These are phyloP conservation scores for Clavispora carvajalis DNA, from an alignment of 805 yeast species.

Conservation along the genomic window DNA sequence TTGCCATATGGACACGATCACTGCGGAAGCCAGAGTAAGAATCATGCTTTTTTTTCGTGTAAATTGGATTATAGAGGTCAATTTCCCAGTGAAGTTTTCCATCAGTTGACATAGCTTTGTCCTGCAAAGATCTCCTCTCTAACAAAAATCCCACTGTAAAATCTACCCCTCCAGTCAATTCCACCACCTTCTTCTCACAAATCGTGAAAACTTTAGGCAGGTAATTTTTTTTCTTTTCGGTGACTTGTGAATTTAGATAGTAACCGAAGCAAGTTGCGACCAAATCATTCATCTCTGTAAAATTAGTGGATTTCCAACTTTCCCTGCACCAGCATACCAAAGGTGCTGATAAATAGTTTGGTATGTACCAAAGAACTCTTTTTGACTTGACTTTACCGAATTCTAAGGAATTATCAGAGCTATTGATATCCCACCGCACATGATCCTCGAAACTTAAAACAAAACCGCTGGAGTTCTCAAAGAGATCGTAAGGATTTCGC, in stretches of 20 bases:
- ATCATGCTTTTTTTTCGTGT: conserved; percentile 31
- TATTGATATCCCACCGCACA: conserved; percentile 57
- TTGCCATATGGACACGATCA: conserved; percentile 36
- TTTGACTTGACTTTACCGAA: conserved; percentile 62
- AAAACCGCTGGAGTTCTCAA: conserved; percentile 70
- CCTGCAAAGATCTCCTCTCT: conserved; percentile 35
- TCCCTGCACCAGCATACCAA: conserved; percentile 55
- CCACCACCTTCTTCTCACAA: conserved; percentile 50
- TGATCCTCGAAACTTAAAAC: conserved; percentile 63
- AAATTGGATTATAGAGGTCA: conserved; percentile 53
- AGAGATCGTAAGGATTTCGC: conserved; percentile 69
- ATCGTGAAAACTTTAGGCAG: conserved; percentile 2
- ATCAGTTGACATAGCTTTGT: conserved; percentile 35
- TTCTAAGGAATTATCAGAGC: conserved; percentile 59
- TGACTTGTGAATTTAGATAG: conserved; percentile 23
- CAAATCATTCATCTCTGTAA: conserved; percentile 41
- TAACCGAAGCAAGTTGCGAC: conserved; percentile 46
- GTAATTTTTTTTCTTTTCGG: conserved; percentile 13
- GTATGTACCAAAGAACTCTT: conserved; percentile 64
- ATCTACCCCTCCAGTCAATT: conserved; percentile 54
- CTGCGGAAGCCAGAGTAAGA: conserved; percentile 39
- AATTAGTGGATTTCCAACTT: conserved; percentile 37
- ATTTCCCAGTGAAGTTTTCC: conserved; percentile 60
- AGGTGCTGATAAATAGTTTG: conserved; percentile 57
- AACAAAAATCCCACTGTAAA: conserved; percentile 55